Percentiles rank a stretch among this genome's conserved stretches.
Evolutionary conservation across 1,284 basidiomycete species (phyloP).

Genomic region (Neonothopanus nambi): DNA sequence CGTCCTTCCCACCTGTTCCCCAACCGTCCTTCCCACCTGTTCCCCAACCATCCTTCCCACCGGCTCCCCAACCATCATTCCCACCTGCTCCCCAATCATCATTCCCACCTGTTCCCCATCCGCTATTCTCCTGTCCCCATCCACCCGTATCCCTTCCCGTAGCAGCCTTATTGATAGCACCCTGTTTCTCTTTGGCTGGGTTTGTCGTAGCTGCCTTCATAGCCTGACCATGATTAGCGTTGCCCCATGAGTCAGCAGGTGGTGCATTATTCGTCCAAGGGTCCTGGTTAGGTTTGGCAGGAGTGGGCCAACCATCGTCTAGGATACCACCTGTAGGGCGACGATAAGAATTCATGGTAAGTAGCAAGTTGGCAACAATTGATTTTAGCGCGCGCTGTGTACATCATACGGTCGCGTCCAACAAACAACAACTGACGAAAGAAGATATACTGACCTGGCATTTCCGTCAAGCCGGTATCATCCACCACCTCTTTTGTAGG

Average conservation of each 20-base stretch:
- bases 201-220: no score
- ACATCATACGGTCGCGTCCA: background rate
- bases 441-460: conserved; percentile 14
- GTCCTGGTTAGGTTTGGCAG: no score
- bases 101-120: conserved; percentile 7
- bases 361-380: conserved; percentile 1
- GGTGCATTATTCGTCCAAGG: no score
- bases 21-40: background rate
- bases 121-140: background rate
- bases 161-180: background rate
- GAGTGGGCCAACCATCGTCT: background rate
- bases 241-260: background rate
- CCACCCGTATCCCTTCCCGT: background rate
- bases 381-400: conserved; percentile 3
- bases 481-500: conserved; percentile 3
- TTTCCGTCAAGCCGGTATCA: conserved; percentile 16
- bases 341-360: conserved; percentile 11
- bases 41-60: conserved; percentile 1
- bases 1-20: conserved; percentile 1
- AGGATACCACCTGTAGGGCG: conserved; percentile 11
- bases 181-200: no score
- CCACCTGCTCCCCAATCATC: conserved; percentile 6
- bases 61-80: conserved; percentile 4
- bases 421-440: conserved; percentile 12
- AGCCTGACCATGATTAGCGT: no score